These are phyloP conservation scores for Coemansia sp. DNA, from an alignment of 192 early-diverging fungal species.

Conservation along the genomic window DNA sequence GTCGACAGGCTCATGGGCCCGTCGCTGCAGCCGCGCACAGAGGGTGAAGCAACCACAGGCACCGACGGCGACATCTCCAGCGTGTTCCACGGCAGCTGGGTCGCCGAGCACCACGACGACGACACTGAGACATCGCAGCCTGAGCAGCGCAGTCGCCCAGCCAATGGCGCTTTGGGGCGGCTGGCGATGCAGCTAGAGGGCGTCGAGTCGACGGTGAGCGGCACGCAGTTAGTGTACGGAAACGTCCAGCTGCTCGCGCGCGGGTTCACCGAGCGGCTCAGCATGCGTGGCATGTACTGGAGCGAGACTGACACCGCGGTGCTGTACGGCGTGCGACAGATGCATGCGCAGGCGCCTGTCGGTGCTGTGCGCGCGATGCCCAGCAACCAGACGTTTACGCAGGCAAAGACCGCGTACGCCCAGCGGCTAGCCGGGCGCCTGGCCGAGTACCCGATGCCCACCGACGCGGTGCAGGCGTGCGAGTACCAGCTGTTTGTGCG, in stretches of 20 bases:
- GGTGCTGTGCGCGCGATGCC: slow-evolving; percentile 32
- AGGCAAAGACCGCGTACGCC: slow-evolving; percentile 18
- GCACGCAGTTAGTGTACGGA: slow-evolving; percentile 23
- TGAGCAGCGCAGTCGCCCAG: slow-evolving; percentile 17
- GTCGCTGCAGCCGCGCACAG: neutral
- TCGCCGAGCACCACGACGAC: slow-evolving; percentile 10
- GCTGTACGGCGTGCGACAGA: slow-evolving; percentile 19
- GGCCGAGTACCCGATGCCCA: slow-evolving; percentile 15
- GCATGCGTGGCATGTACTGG: slow-evolving; percentile 37
- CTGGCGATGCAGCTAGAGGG: slow-evolving; percentile 24
- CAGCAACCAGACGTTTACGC: slow-evolving; percentile 15
- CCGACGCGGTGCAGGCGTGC: slow-evolving; percentile 25
- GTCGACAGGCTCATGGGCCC: slow-evolving; percentile 12
- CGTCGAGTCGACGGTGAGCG: neutral
- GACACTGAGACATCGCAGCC: slow-evolving; percentile 10
- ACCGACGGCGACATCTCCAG: slow-evolving; percentile 15
- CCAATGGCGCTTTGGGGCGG: slow-evolving; percentile 8
- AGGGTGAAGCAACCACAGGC: neutral
- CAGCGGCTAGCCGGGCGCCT: slow-evolving; percentile 17
- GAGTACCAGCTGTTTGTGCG: slow-evolving; percentile 39
- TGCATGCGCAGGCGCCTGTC: slow-evolving; percentile 19
- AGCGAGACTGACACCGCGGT: slow-evolving; percentile 21
- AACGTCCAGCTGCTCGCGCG: slow-evolving; percentile 4
- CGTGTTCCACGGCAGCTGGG: slow-evolving; percentile 23
- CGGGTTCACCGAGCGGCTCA: slow-evolving; percentile 6